Evolutionary conservation across 805 yeast genomes (phyloP).

Genomic region (Metschnikowia gruessii): DNA sequence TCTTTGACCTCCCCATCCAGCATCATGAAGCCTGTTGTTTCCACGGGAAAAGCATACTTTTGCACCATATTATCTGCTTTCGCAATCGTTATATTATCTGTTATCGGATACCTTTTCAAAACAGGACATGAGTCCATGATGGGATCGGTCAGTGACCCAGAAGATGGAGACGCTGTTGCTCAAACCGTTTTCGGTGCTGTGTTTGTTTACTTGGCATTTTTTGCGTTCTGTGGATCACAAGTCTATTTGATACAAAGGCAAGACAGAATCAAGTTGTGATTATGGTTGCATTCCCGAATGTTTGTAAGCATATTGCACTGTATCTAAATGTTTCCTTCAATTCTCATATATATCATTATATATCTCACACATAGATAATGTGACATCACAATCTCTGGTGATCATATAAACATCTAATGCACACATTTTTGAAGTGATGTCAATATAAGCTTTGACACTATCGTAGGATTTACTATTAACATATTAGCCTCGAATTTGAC

Average conservation of each 20-base stretch:
- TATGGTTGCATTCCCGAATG: neutral
- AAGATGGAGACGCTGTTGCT: constrained; percentile 91
- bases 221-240: constrained; percentile 89
- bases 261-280: constrained; percentile 51
- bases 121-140: constrained; percentile 85
- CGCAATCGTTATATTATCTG: constrained; percentile 82
- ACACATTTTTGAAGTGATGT: neutral
- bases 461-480: too few species aligned
- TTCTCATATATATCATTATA: neutral
- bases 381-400: neutral
- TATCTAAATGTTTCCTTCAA: neutral
- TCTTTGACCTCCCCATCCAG: neutral
- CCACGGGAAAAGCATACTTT: constrained; percentile 85
- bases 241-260: constrained; percentile 61
- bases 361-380: neutral
- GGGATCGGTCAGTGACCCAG: constrained; percentile 89
- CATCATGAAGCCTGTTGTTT: constrained; percentile 43
- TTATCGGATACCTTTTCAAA: constrained; percentile 79
- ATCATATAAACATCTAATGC: neutral
- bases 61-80: constrained; percentile 92
- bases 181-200: constrained; percentile 89
- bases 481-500: too few species aligned
- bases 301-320: neutral
- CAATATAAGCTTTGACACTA: too few species aligned
- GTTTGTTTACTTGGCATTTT: constrained; percentile 71